These are phyloP conservation scores for Rhodotorula sp. DNA, from an alignment of 1,284 basidiomycete species.

Conservation along the genomic window DNA sequence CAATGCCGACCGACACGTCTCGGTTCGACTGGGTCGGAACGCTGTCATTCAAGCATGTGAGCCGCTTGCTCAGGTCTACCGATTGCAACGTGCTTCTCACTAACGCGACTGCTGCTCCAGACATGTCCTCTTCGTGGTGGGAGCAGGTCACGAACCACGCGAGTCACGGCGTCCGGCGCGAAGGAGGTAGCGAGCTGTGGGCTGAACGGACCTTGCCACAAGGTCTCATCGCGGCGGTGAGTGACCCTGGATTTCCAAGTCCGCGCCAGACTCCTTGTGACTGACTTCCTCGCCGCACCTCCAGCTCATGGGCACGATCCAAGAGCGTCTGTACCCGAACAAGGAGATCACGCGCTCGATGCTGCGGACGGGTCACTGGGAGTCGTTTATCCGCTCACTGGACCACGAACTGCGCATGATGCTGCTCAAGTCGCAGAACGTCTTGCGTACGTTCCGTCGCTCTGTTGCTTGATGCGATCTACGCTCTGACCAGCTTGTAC, in stretches of 20 bases:
- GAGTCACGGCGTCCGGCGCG: slow-evolving; percentile 22
- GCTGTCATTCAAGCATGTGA: slow-evolving; percentile 36
- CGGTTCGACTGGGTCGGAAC: slow-evolving; percentile 35
- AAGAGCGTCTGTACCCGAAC: slow-evolving; percentile 39
- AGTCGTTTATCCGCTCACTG: slow-evolving; percentile 35
- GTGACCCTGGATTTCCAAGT: background rate
- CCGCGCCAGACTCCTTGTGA: background rate
- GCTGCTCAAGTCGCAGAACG: slow-evolving; percentile 24
- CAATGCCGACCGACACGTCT: slow-evolving; percentile 40
- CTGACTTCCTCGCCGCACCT: background rate
- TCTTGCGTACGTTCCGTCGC: slow-evolving; percentile 21
- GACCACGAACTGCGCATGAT: slow-evolving; percentile 37
- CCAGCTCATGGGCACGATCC: slow-evolving; percentile 40
- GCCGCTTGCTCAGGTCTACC: background rate
- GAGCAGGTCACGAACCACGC: slow-evolving; percentile 35
- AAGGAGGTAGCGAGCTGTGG: slow-evolving; percentile 31
- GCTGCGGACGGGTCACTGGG: slow-evolving; percentile 36
- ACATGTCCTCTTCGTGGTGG: slow-evolving; percentile 40
- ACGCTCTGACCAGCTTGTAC: background rate
- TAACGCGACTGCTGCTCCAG: background rate
- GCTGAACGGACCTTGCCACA: slow-evolving; percentile 33
- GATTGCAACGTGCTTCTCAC: too few relatives aligned
- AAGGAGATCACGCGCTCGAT: slow-evolving; percentile 36
- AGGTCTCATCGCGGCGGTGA: slow-evolving; percentile 32
- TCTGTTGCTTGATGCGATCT: background rate